A percentile compares a stretch with the other conserved stretches of the same genome.
phyloP scores from a whole-genome alignment of 495 filamentous ascomycete genomes.

The Penicillium herquei region DNA sequence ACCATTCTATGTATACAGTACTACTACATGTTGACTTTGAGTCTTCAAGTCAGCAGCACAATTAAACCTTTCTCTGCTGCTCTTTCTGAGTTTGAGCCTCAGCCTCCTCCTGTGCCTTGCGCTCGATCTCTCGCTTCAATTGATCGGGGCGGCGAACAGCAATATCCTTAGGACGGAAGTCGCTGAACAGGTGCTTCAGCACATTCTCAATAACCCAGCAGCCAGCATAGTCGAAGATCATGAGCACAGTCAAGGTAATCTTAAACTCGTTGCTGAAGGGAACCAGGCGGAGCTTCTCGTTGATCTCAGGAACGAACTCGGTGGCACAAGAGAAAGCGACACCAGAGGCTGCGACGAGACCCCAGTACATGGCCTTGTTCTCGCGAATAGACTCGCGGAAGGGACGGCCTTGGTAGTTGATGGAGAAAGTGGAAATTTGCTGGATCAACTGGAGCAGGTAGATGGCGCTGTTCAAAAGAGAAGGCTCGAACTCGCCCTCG shows the following conservation, averaged over 20 bases:
- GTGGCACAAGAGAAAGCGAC: conserved; percentile 96
- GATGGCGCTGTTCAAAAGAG: conserved; percentile 92
- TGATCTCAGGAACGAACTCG: conserved; percentile 93
- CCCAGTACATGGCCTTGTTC: conserved; percentile 98
- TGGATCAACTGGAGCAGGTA: conserved; percentile 98
- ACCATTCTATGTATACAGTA: conserved; percentile 26
- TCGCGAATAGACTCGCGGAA: conserved; percentile 95
- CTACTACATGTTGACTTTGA: conserved; percentile 6
- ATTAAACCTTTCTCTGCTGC: conserved; percentile 34
- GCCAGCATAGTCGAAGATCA: conserved; percentile 84
- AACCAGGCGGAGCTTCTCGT: conserved; percentile 88
- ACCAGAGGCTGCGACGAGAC: conserved; percentile 79
- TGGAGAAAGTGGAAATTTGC: conserved; percentile 98
- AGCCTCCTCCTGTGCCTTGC: conserved; percentile 61
- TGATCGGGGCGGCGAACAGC: conserved; percentile 84
- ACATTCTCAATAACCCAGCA: conserved; percentile 89
- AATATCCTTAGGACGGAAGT: conserved; percentile 93
- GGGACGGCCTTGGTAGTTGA: conserved; percentile 98
- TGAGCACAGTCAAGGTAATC: conserved; percentile 74
- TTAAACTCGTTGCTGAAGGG: conserved; percentile 94
- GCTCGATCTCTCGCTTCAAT: conserved; percentile 67
- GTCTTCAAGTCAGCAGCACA: conserved; percentile 6
- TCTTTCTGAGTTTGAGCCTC: conserved; percentile 56
- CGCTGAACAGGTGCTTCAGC: conserved; percentile 83
- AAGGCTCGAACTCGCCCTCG: conserved; percentile 92